These are phyloP conservation scores for Fraxinus platypoda DNA, from an alignment of 305 asterid species.

Conservation along the genomic window DNA sequence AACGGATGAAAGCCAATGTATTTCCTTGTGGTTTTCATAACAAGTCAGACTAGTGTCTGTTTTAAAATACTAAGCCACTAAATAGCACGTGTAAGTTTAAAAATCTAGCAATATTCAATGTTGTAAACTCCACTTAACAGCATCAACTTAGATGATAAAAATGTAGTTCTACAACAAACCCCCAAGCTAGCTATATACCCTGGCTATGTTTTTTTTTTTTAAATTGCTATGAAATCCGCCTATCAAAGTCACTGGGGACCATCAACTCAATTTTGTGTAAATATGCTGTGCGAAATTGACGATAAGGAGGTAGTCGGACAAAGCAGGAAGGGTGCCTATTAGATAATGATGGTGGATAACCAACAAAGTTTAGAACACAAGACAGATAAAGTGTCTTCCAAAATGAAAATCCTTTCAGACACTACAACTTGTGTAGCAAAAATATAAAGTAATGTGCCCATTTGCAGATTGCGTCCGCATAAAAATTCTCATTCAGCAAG, in stretches of 20 bases:
- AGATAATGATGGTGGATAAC: background rate
- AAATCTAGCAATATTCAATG: background rate
- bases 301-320: background rate
- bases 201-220: background rate
- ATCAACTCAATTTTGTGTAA: background rate
- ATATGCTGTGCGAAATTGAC: background rate
- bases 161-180: background rate
- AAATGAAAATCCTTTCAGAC: background rate
- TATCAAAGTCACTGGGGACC: background rate
- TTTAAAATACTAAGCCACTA: background rate
- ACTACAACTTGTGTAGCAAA: background rate
- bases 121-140: background rate
- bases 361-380: background rate
- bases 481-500: background rate
- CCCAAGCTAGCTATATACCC: background rate
- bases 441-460: background rate
- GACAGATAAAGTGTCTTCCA: background rate
- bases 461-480: background rate
- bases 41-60: background rate
- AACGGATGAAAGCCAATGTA: background rate
- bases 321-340: background rate
- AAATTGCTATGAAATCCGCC: background rate
- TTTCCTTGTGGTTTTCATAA: background rate
- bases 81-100: background rate
- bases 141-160: background rate